phyloP scores from a whole-genome alignment of 148 eudicot genomes.

The Selenicereus undatus region DNA sequence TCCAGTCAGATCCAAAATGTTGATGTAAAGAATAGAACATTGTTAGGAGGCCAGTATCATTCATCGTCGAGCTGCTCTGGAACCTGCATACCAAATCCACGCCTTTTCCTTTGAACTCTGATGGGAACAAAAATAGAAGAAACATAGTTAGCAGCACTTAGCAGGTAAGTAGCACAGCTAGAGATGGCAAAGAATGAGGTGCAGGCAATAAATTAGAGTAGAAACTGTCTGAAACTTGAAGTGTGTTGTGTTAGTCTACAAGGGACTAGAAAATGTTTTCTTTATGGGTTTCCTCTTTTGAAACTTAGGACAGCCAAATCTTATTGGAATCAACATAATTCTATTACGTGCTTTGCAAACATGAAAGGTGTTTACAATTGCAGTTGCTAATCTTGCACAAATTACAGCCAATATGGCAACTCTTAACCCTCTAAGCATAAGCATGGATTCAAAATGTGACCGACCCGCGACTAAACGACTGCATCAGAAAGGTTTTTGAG shows the following conservation, averaged over 20 bases:
- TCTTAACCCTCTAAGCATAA: neutral
- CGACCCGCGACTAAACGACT: too few species aligned
- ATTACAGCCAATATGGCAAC: neutral
- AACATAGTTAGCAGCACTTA: neutral
- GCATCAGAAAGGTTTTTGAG: too few species aligned
- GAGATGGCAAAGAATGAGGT: neutral
- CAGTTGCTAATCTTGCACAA: neutral
- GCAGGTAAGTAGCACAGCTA: neutral
- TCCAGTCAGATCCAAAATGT: neutral
- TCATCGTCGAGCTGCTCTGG: constrained; percentile 34
- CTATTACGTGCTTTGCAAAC: neutral
- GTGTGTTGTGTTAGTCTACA: neutral
- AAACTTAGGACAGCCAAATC: neutral
- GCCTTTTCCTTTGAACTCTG: constrained; percentile 69
- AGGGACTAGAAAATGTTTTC: too few species aligned
- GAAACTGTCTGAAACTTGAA: neutral
- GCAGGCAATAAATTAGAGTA: too few species aligned
- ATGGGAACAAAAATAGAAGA: neutral
- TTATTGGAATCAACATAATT: neutral
- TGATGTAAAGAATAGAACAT: neutral
- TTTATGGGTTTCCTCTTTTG: neutral
- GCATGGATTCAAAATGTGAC: too few species aligned
- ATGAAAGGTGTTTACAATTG: neutral
- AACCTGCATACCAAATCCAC: constrained; percentile 83
- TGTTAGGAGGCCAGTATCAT: neutral